A percentile compares a stretch with the other conserved stretches of the same genome.
Evolutionary conservation across 208 protist genomes (phyloP).

Genomic region (Leishmania martiniquensis): DNA sequence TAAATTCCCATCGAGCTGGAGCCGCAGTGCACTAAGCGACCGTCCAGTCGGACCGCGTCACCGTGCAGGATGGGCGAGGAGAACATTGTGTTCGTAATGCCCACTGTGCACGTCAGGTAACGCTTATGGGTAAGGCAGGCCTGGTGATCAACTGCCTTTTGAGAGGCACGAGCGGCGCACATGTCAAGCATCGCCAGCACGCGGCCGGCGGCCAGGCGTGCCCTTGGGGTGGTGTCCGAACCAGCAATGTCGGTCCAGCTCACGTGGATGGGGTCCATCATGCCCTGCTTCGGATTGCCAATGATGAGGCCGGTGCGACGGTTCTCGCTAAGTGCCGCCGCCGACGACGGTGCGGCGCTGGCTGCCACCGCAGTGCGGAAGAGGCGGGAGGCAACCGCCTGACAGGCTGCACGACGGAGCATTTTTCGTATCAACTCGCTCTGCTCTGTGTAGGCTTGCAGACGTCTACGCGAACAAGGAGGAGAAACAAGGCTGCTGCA

Average conservation of each 20-base stretch:
- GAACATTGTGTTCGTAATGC: constrained; percentile 85
- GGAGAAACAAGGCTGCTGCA: background rate
- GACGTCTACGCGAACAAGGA: background rate
- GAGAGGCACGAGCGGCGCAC: constrained; percentile 73
- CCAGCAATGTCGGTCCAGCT: constrained; percentile 85
- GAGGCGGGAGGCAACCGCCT: constrained; percentile 8
- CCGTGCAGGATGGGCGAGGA: constrained; percentile 83
- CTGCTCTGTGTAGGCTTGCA: background rate
- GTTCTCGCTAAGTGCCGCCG: background rate
- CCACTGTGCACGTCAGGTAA: constrained; percentile 78
- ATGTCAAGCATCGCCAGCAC: constrained; percentile 89
- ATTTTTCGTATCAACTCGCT: background rate
- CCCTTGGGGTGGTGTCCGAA: constrained; percentile 36
- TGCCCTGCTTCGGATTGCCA: constrained; percentile 64
- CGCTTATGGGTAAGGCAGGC: constrained; percentile 17
- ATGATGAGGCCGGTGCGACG: constrained; percentile 39
- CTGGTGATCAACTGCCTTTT: constrained; percentile 39
- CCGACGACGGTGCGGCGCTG: background rate
- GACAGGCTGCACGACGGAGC: constrained; percentile 22
- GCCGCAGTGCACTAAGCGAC: constrained; percentile 78
- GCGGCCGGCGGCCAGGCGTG: constrained; percentile 77
- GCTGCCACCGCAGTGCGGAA: background rate
- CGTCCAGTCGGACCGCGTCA: constrained; percentile 81
- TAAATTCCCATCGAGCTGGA: constrained; percentile 84
- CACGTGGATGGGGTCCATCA: constrained; percentile 50